Percentiles rank a stretch among this genome's conserved stretches.
phyloP scores from a whole-genome alignment of 345 rosid genomes.

The Melaleuca quinquenervia region DNA sequence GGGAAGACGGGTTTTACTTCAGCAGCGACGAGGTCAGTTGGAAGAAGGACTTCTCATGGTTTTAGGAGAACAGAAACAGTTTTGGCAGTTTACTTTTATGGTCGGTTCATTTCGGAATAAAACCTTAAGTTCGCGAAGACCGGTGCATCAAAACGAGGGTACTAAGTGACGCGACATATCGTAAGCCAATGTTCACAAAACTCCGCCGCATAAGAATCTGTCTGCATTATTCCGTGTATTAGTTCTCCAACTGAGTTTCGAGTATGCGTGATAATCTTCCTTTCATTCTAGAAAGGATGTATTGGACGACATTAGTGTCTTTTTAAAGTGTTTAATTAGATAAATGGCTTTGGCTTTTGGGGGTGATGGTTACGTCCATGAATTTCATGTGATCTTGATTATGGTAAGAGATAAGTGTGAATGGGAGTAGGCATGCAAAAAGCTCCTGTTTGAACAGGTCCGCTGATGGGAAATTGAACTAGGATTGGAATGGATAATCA shows the following conservation, averaged over 20 bases:
- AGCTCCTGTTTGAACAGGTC: not conserved
- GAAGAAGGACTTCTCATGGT: conserved; percentile 82
- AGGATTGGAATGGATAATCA: not conserved
- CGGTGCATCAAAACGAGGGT: not conserved
- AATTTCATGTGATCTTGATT: not conserved
- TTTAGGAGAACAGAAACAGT: not conserved
- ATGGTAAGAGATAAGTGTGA: not conserved
- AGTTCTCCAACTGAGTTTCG: not conserved
- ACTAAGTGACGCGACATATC: not conserved
- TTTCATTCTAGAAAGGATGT: not conserved
- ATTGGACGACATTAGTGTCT: not conserved
- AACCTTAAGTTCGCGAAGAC: not conserved
- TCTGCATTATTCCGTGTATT: not conserved
- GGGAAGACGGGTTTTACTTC: conserved; percentile 82
- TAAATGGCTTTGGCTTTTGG: not conserved
- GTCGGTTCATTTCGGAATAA: not conserved
- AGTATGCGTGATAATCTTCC: not conserved
- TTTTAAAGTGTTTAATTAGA: not conserved
- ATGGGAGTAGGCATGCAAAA: not conserved
- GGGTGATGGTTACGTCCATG: not conserved
- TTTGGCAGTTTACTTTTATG: not conserved
- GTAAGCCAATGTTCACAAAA: not conserved
- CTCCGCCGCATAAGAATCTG: not conserved
- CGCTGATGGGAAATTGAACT: not conserved
- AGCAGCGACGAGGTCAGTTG: conserved; percentile 73